phyloP scores from a whole-genome alignment of 2,329 filamentous ascomycete genomes.

The Talaromyces sp. region DNA sequence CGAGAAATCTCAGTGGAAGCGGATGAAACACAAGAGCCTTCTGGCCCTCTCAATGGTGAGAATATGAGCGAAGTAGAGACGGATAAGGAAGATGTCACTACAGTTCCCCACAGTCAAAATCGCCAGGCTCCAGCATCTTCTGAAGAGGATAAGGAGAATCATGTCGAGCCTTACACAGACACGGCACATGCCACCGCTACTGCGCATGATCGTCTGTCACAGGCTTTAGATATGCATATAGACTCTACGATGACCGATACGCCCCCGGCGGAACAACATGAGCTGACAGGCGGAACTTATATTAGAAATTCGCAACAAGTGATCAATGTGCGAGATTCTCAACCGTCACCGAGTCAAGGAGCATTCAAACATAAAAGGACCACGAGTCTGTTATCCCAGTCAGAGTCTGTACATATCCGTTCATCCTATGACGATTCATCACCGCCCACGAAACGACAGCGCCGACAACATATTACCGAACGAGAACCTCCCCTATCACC shows the following conservation, averaged over 20 bases:
- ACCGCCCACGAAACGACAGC: conserved; percentile 10
- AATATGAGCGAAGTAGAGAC: conserved; percentile 42
- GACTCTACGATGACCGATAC: conserved; percentile 17
- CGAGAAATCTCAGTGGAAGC: conserved; percentile 11
- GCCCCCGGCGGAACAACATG: conserved; percentile 4
- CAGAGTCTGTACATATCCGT: conserved; percentile 7
- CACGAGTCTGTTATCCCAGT: conserved; percentile 4
- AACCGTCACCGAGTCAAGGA: conserved; percentile 26
- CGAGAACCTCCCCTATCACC: conserved; percentile 12
- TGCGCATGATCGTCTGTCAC: conserved; percentile 37
- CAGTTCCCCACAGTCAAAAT: conserved; percentile 24
- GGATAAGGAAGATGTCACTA: conserved; percentile 41
- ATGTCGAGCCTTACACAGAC: conserved; percentile 25
- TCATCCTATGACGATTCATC: conserved; percentile 8
- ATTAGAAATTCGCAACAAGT: conserved; percentile 26
- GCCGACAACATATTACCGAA: background rate
- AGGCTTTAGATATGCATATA: conserved; percentile 28
- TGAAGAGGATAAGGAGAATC: conserved; percentile 47
- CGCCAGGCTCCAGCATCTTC: conserved; percentile 27
- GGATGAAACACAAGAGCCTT: conserved; percentile 20
- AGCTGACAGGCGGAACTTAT: conserved; percentile 1
- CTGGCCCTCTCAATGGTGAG: conserved; percentile 20
- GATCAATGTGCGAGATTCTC: conserved; percentile 34
- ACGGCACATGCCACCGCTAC: conserved; percentile 27
- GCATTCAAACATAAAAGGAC: conserved; percentile 4